phyloP scores from a whole-genome alignment of 306 rosid species.

The Chamaecrista fasciculata region DNA sequence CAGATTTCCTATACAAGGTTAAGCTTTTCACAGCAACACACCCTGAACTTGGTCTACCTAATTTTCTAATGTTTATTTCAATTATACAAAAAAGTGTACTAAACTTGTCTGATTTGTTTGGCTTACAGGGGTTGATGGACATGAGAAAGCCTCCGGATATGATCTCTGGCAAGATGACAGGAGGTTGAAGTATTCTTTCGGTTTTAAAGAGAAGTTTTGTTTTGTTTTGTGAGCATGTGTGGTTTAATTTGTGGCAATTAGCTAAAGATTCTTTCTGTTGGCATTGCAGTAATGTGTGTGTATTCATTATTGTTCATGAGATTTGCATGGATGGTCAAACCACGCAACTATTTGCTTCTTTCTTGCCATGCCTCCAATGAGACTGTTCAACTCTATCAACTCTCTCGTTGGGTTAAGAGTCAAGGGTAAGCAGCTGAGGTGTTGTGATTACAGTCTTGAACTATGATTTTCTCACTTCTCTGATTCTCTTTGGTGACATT shows the following conservation, averaged over 20 bases:
- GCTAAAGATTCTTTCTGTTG: conserved; percentile 21
- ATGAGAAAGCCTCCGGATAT: conserved; percentile 69
- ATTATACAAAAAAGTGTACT: not conserved
- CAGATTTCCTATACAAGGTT: too few species aligned
- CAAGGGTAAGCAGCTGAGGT: conserved; percentile 37
- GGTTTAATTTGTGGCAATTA: not conserved
- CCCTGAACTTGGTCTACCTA: too few species aligned
- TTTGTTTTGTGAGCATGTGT: too few species aligned
- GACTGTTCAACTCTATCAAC: conserved; percentile 60
- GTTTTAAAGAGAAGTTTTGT: not conserved
- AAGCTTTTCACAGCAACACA: too few species aligned
- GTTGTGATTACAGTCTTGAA: too few species aligned
- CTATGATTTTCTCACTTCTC: too few species aligned
- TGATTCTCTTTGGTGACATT: too few species aligned
- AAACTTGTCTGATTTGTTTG: not conserved
- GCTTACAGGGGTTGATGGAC: conserved; percentile 58
- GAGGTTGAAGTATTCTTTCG: conserved; percentile 44
- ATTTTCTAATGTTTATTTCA: too few species aligned
- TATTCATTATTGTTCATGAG: conserved; percentile 67
- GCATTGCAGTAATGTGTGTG: conserved; percentile 63
- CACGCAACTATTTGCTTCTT: conserved; percentile 65
- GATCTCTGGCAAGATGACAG: conserved; percentile 80
- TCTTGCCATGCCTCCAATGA: conserved; percentile 74
- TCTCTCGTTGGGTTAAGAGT: conserved; percentile 73
- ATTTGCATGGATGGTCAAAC: conserved; percentile 78